Evolutionary conservation across 2,329 filamentous ascomycete species (phyloP).

Genomic region (Ophiocordyceps polyrhachis-furcata): DNA sequence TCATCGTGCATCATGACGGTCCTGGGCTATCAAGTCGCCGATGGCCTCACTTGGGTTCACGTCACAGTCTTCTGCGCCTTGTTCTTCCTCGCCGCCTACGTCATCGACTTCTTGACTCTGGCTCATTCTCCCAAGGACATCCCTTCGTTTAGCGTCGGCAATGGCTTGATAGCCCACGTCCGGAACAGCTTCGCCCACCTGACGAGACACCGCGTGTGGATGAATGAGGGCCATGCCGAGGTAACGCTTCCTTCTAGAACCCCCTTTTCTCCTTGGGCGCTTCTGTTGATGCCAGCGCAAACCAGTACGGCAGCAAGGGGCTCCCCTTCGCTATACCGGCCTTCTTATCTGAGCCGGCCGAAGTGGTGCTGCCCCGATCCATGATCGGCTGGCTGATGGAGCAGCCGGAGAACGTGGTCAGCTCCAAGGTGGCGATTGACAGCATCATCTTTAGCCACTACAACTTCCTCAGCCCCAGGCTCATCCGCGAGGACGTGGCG

Average conservation of each 20-base stretch:
- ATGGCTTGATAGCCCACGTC: slow-evolving; percentile 16
- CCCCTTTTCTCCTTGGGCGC: background rate
- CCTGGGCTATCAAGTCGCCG: slow-evolving; percentile 2
- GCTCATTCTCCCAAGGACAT: slow-evolving; percentile 21
- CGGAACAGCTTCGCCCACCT: slow-evolving; percentile 21
- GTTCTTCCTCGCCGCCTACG: slow-evolving; percentile 18
- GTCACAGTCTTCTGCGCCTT: slow-evolving; percentile 10
- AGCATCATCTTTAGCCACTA: slow-evolving; percentile 18
- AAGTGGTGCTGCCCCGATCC: slow-evolving; percentile 24
- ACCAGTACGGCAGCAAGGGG: slow-evolving; percentile 21
- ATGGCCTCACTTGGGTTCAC: slow-evolving; percentile 13
- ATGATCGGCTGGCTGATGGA: slow-evolving; percentile 28
- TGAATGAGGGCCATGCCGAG: slow-evolving; percentile 23
- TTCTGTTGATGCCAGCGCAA: background rate
- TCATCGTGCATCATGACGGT: background rate
- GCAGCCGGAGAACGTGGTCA: slow-evolving; percentile 24
- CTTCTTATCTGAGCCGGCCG: slow-evolving; percentile 19
- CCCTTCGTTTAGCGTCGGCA: slow-evolving; percentile 20
- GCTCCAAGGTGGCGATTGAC: slow-evolving; percentile 21
- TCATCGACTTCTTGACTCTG: slow-evolving; percentile 19
- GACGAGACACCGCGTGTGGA: slow-evolving; percentile 19
- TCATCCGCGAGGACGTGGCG: slow-evolving; percentile 19
- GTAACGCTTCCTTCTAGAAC: slow-evolving; percentile 5
- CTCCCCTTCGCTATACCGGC: slow-evolving; percentile 23
- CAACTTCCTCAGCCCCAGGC: slow-evolving; percentile 21